phyloP scores from a whole-genome alignment of 1,284 basidiomycete genomes.

The Puccinia novopanici region DNA sequence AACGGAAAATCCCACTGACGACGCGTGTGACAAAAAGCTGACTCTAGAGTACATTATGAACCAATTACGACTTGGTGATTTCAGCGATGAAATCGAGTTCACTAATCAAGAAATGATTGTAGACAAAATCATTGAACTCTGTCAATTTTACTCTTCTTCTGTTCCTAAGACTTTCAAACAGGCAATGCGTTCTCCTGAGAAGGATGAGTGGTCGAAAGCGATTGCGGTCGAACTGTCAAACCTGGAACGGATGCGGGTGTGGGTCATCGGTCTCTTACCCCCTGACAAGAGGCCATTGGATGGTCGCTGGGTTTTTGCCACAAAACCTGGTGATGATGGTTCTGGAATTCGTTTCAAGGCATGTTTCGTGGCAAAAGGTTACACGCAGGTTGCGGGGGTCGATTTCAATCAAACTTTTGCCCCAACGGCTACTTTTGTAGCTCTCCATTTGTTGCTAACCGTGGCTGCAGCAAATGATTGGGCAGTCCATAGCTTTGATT shows the following conservation, averaged over 20 bases:
- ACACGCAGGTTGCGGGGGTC: background rate
- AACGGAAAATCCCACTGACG: no score
- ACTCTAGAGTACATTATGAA: no score
- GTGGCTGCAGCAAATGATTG: no score
- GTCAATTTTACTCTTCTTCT: no score
- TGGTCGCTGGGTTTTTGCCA: slow-evolving; percentile 3
- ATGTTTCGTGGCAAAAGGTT: slow-evolving; percentile 5
- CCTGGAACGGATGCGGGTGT: background rate
- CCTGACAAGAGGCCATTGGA: background rate
- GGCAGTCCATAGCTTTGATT: no score
- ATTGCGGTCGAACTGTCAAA: background rate
- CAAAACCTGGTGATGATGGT: no score
- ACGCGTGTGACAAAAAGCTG: no score
- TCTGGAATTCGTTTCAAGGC: background rate
- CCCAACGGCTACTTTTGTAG: background rate
- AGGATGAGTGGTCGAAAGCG: background rate
- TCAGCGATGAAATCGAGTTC: no score
- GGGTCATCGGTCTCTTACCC: background rate
- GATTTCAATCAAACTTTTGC: slow-evolving; percentile 8
- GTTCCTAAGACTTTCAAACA: no score
- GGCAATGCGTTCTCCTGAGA: background rate
- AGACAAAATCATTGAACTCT: no score
- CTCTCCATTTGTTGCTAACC: no score
- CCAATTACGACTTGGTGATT: no score
- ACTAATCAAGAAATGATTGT: background rate